Evolutionary conservation across 108 stramenopile genomes (phyloP).

Genomic region (Nitzschia inconspicua): DNA sequence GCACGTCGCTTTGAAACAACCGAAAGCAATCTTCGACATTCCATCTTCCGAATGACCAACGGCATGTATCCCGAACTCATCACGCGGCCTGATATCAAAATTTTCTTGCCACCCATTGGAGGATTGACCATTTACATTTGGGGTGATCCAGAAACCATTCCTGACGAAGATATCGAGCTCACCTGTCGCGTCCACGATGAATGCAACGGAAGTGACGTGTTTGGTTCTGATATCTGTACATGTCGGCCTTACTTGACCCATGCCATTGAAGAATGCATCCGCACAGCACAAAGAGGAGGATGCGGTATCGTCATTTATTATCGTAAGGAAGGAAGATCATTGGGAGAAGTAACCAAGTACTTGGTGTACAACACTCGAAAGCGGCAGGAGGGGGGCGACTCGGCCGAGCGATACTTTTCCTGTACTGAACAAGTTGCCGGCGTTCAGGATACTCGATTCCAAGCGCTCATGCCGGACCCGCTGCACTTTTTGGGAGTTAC

Average conservation of each 20-base stretch:
- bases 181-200: conserved; percentile 98
- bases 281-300: conserved; percentile 92
- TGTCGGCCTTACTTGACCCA: conserved; percentile 98
- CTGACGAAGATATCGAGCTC: conserved; percentile 95
- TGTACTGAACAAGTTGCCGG: conserved; percentile 95
- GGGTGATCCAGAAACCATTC: conserved; percentile 96
- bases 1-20: conserved; percentile 95
- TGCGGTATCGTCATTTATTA: conserved; percentile 96
- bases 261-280: conserved; percentile 99
- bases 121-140: conserved; percentile 99
- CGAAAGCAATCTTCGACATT: conserved; percentile 85
- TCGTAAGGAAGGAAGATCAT: conserved; percentile 95
- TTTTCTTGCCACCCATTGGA: conserved; percentile 99
- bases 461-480: conserved; percentile 98
- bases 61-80: conserved; percentile 99
- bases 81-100: conserved; percentile 95
- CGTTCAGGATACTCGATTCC: conserved; percentile 95
- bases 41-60: conserved; percentile 97
- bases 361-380: conserved; percentile 99
- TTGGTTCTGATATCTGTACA: conserved; percentile 96
- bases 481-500: conserved; percentile 95
- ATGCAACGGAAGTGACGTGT: conserved; percentile 98
- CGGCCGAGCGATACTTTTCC: conserved; percentile 95
- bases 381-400: conserved; percentile 94
- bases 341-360: conserved; percentile 99